Conservation (phyloP, 306 rosid species). For the Cucurbita ficifolia region DNA sequence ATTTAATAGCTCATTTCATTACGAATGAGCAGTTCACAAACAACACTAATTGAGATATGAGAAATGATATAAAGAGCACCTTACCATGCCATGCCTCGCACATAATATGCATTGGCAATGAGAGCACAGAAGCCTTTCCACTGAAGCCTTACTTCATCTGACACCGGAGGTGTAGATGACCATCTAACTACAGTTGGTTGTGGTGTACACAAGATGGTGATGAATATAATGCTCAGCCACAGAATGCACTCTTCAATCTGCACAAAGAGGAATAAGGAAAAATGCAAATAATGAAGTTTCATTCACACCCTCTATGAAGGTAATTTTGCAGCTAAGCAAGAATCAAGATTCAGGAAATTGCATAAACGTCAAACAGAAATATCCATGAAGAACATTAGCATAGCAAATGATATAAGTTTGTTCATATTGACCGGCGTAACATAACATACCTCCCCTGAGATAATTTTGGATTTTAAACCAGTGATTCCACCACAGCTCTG, state of each 20-base stretch:
- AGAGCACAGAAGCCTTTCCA: conserved; percentile 99
- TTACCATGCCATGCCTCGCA: conserved; percentile 98
- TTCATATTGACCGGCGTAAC: not conserved
- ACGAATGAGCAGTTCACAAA: not conserved
- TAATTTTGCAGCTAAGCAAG: not conserved
- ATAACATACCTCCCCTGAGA: conserved; percentile 51
- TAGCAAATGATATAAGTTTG: not conserved
- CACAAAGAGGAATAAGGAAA: conserved; percentile 7
- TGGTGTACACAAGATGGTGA: conserved; percentile 92
- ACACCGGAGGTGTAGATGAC: conserved; percentile 83
- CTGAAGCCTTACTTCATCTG: conserved; percentile 73
- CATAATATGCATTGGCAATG: conserved; percentile 82
- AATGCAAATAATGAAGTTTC: not conserved
- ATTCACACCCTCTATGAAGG: not conserved
- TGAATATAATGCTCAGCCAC: conserved; percentile 86
- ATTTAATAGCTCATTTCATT: not conserved
- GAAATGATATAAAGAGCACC: conserved; percentile 7
- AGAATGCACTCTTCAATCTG: conserved; percentile 91
- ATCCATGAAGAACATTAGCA: not conserved
- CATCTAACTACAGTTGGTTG: conserved; percentile 91
- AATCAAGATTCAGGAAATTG: not conserved
- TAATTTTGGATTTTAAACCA: conserved; percentile 71
- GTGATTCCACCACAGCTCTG: conserved; percentile 68
- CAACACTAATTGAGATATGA: not conserved
- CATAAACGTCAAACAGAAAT: not conserved